Base-by-base conservation (phyloP, 1,284 basidiomycete species). In the Pisolithus thermaeus region DNA sequence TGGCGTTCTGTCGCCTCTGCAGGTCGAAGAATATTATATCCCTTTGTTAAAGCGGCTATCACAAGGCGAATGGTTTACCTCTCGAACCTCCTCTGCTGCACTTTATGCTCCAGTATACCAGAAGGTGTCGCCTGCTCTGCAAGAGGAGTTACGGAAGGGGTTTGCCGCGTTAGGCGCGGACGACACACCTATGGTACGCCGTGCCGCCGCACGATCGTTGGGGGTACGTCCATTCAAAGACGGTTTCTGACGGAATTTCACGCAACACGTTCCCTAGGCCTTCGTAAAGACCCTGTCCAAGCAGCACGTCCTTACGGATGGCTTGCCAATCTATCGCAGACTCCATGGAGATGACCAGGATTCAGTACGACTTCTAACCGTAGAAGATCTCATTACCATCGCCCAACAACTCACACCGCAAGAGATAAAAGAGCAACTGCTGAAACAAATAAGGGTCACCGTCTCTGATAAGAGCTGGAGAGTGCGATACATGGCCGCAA, bases 11-110 rank as follows among this genome's bases (percentile, higher is more conserved):
- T 90, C 87, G 35, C 77, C 87, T 56, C 66, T 78, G 40, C 92
- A 96, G 71, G 78, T 97, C 62, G 94, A 98, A 71, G 85, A 93
- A 66, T 82, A 83, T 69, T 97, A 96, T 72, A 84, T 99, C 51
- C 97, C 97, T 49, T 79, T 99, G 47, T 71, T 99, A 55, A 89
- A 88, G 66, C 85, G 95, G 52, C 81, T 99, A 38, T 88, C 93
- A 1, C 82, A 83, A 54, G 97, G 95, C 54, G 97, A 99, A 72
- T 99, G 97, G 97, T 99, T 99, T 75, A 99, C 97, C n/a, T 96
- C 94, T 32, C 83, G 96, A 57, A 97, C 94, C 41, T 97, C 96
- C 40, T 91, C 97, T 42, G 94, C 94, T 53, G 91, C 95, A 3
- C 80, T 99, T 30, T 99, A 94, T 67, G 84, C 93, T 9, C 85